These are phyloP conservation scores for Saccharomycopsis synnaedendra DNA, from an alignment of 805 yeast genomes.

Conservation along the genomic window DNA sequence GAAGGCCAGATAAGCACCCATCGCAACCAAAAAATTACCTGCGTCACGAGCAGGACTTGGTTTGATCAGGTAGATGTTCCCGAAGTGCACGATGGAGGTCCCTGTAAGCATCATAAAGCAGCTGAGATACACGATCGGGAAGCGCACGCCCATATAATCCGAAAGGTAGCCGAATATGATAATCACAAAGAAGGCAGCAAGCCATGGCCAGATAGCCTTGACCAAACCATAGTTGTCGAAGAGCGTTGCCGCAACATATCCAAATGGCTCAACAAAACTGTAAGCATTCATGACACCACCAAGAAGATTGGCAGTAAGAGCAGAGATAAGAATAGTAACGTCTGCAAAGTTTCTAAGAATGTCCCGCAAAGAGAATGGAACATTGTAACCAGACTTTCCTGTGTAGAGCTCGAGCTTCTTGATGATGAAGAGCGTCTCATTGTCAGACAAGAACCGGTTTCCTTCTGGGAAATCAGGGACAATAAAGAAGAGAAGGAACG, in stretches of 20 bases:
- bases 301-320: conserved; percentile 43
- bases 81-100: conserved; percentile 21
- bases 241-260: neutral
- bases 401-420: conserved; percentile 17
- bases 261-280: conserved; percentile 56
- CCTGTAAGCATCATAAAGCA: conserved; percentile 37
- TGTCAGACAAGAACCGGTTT: conserved; percentile 24
- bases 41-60: conserved; percentile 42
- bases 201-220: conserved; percentile 1
- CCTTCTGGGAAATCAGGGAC: conserved; percentile 43
- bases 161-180: conserved; percentile 34
- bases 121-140: conserved; percentile 18
- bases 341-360: conserved; percentile 42
- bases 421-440: conserved; percentile 30
- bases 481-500: conserved; percentile 26
- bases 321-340: conserved; percentile 43
- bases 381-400: conserved; percentile 34
- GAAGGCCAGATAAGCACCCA: conserved; percentile 53
- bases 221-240: neutral
- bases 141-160: conserved; percentile 32
- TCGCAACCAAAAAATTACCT: conserved; percentile 48
- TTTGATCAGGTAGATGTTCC: conserved; percentile 26
- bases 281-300: conserved; percentile 64
- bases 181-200: neutral
- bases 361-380: conserved; percentile 34